These are phyloP conservation scores for Pharnaceum exiguum DNA, from an alignment of 148 eudicot species.

Conservation along the genomic window DNA sequence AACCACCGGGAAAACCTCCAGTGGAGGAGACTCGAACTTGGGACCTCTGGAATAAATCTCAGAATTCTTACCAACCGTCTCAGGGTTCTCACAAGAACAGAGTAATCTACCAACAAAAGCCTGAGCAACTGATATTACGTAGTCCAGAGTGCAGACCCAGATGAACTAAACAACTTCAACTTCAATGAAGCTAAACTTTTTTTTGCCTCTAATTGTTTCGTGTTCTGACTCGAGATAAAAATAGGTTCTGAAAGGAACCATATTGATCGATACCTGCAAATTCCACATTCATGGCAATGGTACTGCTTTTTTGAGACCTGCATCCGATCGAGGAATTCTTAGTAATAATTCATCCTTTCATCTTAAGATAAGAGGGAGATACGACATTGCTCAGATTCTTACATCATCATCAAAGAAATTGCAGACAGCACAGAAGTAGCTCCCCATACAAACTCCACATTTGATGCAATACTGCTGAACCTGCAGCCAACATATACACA, in stretches of 20 bases:
- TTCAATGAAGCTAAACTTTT: no score
- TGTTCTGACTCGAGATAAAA: neutral
- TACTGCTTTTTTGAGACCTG: conserved; percentile 73
- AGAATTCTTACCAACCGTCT: no score
- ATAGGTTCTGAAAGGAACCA: neutral
- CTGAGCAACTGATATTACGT: no score
- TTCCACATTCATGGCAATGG: conserved; percentile 79
- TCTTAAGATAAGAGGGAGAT: no score
- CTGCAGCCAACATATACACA: conserved; percentile 22
- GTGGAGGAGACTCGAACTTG: no score
- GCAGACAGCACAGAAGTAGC: conserved; percentile 55
- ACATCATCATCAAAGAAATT: conserved; percentile 79
- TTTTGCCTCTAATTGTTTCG: no score
- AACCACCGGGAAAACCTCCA: no score
- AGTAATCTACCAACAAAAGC: no score
- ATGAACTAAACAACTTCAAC: no score
- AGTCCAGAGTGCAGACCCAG: no score
- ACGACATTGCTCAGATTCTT: conserved; percentile 14
- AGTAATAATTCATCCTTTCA: neutral
- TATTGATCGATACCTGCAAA: conserved; percentile 54
- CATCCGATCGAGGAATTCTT: neutral
- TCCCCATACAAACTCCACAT: conserved; percentile 71
- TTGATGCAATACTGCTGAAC: conserved; percentile 56
- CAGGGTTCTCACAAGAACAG: no score
- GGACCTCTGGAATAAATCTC: no score